Conservation (phyloP, 2,329 filamentous ascomycete genomes). For the Fusarium euwallaceae region DNA sequence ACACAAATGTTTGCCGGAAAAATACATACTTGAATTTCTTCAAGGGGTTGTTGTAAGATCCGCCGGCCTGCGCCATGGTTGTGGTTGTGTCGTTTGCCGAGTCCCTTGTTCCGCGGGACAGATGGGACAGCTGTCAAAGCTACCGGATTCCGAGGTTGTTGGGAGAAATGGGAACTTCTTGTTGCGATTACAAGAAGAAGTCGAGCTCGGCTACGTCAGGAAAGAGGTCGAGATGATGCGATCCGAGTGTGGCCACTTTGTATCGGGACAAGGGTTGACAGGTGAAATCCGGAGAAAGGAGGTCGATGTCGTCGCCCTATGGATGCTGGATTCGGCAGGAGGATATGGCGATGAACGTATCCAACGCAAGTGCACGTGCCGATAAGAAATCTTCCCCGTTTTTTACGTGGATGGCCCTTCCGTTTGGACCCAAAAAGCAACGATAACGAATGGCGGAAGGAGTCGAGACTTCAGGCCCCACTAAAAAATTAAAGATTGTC, state of each 20-base stretch:
- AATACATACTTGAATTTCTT: slow-evolving; percentile 97
- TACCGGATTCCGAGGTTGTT: slow-evolving; percentile 24
- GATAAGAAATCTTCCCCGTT: slow-evolving; percentile 39
- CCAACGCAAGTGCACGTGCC: slow-evolving; percentile 42
- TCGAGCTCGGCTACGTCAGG: slow-evolving; percentile 4
- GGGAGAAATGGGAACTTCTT: slow-evolving; percentile 14
- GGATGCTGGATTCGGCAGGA: slow-evolving; percentile 46
- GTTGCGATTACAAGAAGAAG: slow-evolving; percentile 12
- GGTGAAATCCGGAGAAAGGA: slow-evolving; percentile 45
- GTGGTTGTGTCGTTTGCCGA: slow-evolving; percentile 38
- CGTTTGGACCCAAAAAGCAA: neutral
- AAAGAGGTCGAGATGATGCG: slow-evolving; percentile 18
- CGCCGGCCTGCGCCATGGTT: slow-evolving; percentile 84
- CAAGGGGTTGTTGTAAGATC: slow-evolving; percentile 97
- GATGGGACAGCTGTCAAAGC: slow-evolving; percentile 45
- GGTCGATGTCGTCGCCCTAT: slow-evolving; percentile 39
- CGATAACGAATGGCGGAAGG: slow-evolving; percentile 18
- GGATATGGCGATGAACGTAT: slow-evolving; percentile 43
- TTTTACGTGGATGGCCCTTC: slow-evolving; percentile 3
- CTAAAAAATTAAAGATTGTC: slow-evolving; percentile 49
- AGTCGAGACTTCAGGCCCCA: slow-evolving; percentile 33
- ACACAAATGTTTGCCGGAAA: neutral
- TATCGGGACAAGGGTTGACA: slow-evolving; percentile 32
- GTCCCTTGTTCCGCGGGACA: slow-evolving; percentile 25
- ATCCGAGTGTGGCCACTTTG: slow-evolving; percentile 36